Base-by-base conservation (phyloP, 768 basidiomycete genomes). In the Boletus rubescentipes region DNA sequence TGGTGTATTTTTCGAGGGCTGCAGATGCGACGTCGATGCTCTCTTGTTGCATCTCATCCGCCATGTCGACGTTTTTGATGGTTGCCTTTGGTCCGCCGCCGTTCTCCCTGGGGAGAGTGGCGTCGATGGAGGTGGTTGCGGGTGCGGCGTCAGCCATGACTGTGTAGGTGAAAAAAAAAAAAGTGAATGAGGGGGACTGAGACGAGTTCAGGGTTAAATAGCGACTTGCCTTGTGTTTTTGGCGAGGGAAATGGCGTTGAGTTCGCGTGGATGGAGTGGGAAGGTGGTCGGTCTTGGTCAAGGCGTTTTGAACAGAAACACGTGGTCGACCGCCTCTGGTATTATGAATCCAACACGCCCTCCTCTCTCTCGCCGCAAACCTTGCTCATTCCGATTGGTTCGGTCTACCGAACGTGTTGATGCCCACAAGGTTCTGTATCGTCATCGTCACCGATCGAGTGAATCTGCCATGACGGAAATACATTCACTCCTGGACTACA, bases 51-150 rank as follows among this genome's bases (percentile, higher is more conserved):
- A 97, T 89, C 68, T 96, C 93, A 63, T 97, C 93, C 64, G 76
- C 81, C 94, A 97, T 97, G 75, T 98, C 95, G 57, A 95, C 92
- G 67, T 90, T 93, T 77, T 97, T 97, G 67, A 98, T 93, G 76
- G 91, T 87, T 57, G 93, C 93, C 69, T 93, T 94, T 55, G 85
- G 82, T 35, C 78, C 77, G 15, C 57, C 70, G 44, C 61, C 63
- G 51, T 66, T 65, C 51, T 76, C 75, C 62, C 64, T 72, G 40
- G 78, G 70, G 36, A 69, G 68, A 45, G 79, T 72, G 50, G 78
- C 72, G 60, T 86, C 83, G 63, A 79, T 77, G 54, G 83, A 79
- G 31, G 79, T 70, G 40, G 84, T 79, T 26, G 78, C 81, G 53
- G 77, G 79, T 65, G 78, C 79, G 70, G 87, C 84, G 69, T 82